Base-by-base conservation (phyloP, 371 early-diverging fungal genomes). In the Funneliformis caledonium region DNA sequence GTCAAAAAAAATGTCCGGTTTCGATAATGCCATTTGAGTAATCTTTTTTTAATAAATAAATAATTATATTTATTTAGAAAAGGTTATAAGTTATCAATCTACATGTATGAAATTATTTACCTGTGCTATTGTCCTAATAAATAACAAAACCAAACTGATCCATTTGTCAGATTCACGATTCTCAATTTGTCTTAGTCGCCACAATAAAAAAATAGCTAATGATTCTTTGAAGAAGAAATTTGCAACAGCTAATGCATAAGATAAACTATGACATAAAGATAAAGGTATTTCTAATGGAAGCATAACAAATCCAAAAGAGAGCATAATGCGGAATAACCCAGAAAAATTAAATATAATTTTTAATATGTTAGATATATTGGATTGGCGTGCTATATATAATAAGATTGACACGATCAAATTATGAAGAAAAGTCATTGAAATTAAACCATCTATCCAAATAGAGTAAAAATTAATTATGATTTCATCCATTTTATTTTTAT, bases 331-430 rank as follows among this genome's bases (percentile, higher is more conserved):
- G 3, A 26, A 4, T 1, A 26, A n/a, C 22, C 2, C 19, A 26
- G n/a, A n/a, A 26, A 56, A 22, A 59, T 73, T 73, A 45, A 73
- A 73, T 26, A 73, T 52, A 16, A 73, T 52, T 73, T 73, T 73
- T 26, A 73, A 0, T 10, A 73, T 48, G 56, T 73, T 73, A 10
- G 74, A 52, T 3, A 48, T 7, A 31, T 50, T 73, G 2, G 56
- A 31, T 59, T 52, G 48, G n/a, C 74, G 50, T 10, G 31, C 5
- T 33, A 56, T 73, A n/a, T 56, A 73, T 4, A 56, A 12, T 11
- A 73, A 26, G 22, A 73, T 19, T 33, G 74, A 73, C 3, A 73
- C 1, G 2, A 73, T n/a, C 12, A 52, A 6, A 52, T 73, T 48
- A 43, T 73, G 74, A 8, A 59, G 5, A 22, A 6, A 11, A 11